A percentile compares a stretch with the other conserved stretches of the same genome.
Conservation (phyloP, 805 yeast genomes). For the Candida corydali region DNA sequence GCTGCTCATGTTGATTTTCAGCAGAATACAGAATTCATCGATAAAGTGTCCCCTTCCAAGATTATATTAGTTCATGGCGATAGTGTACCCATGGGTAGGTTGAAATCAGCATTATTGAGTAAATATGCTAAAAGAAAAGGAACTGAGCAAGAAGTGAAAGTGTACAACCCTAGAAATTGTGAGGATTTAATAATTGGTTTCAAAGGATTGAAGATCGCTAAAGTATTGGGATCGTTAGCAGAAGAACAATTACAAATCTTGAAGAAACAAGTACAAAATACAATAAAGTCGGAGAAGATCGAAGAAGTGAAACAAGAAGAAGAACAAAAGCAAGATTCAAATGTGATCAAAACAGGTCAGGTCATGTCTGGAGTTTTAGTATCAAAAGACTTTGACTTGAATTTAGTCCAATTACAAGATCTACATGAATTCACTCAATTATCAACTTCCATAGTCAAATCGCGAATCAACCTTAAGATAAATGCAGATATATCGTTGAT, state of each 20-base stretch:
- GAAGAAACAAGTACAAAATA: slow-evolving; percentile 53
- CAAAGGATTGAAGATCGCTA: slow-evolving; percentile 80
- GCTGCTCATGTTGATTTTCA: slow-evolving; percentile 99
- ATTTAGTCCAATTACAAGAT: slow-evolving; percentile 78
- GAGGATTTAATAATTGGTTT: slow-evolving; percentile 72
- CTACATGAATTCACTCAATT: slow-evolving; percentile 84
- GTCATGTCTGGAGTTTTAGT: slow-evolving; percentile 79
- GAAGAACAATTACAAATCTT: slow-evolving; percentile 34
- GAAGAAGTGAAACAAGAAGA: slow-evolving; percentile 23
- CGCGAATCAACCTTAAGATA: slow-evolving; percentile 73
- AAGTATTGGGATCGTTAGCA: slow-evolving; percentile 55
- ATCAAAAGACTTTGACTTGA: slow-evolving; percentile 85
- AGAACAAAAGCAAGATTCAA: slow-evolving; percentile 8
- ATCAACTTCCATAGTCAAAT: slow-evolving; percentile 79
- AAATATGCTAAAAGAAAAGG: slow-evolving; percentile 78
- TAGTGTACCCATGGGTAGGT: slow-evolving; percentile 96
- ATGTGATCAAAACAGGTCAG: slow-evolving; percentile 21
- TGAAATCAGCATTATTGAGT: slow-evolving; percentile 86
- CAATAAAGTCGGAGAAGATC: slow-evolving; percentile 45
- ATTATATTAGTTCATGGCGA: slow-evolving; percentile 97
- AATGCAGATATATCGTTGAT: slow-evolving; percentile 78
- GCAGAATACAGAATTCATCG: slow-evolving; percentile 89
- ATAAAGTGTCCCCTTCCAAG: slow-evolving; percentile 75
- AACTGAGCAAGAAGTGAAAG: slow-evolving; percentile 85
- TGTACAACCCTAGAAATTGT: slow-evolving; percentile 90